Conservation (phyloP, 1,139 yeast genomes). For the Taphrina deformans region DNA sequence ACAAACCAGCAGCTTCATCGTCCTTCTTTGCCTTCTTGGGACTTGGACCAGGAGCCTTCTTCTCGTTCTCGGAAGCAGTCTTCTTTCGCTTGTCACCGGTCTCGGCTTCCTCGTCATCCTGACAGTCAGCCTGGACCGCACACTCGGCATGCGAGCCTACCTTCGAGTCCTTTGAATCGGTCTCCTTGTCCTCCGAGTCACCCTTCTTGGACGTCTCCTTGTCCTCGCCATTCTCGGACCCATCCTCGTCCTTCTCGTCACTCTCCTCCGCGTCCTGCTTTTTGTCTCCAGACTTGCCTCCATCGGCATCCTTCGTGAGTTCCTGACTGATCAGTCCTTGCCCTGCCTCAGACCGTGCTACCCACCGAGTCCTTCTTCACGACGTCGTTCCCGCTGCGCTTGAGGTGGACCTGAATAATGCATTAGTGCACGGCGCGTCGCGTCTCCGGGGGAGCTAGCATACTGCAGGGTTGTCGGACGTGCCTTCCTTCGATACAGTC, state of each 20-base stretch:
- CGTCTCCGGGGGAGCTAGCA: not conserved
- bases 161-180: not conserved
- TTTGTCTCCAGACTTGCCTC: conserved; percentile 14
- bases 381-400: conserved; percentile 31
- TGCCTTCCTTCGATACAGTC: conserved; percentile 31
- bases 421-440: not conserved
- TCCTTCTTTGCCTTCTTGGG: conserved; percentile 19
- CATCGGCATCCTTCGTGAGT: conserved; percentile 30
- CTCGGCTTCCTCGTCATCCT: conserved; percentile 1
- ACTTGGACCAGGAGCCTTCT: conserved; percentile 6
- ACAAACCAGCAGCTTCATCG: not conserved
- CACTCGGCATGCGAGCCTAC: too few relatives aligned
- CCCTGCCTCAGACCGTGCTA: too few relatives aligned
- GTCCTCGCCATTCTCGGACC: conserved; percentile 1
- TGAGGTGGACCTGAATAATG: conserved; percentile 20
- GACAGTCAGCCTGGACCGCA: not conserved
- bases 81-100: conserved; percentile 17
- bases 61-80: conserved; percentile 14
- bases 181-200: conserved; percentile 11
- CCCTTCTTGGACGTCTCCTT: not conserved
- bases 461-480: conserved; percentile 25
- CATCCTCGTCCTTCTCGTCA: conserved; percentile 6
- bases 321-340: conserved; percentile 4
- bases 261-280: conserved; percentile 1
- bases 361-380: conserved; percentile 30